A percentile compares a stretch with the other conserved stretches of the same genome.
These are phyloP conservation scores for Penicillium bialowiezense DNA, from an alignment of 495 filamentous ascomycete genomes.

Conservation along the genomic window DNA sequence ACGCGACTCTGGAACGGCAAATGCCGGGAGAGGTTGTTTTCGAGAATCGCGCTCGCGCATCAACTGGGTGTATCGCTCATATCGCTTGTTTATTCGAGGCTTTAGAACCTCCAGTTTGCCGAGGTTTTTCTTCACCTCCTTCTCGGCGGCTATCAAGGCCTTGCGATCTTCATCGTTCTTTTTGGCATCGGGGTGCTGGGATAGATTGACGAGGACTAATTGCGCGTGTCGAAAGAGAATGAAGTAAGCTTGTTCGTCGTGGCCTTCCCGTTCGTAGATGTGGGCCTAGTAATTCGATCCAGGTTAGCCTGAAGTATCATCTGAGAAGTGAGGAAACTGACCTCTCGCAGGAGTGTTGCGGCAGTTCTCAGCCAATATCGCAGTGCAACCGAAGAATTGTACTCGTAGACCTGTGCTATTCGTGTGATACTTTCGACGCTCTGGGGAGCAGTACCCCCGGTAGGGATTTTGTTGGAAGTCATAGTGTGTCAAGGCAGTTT, in stretches of 20 bases:
- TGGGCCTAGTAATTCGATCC: constrained; percentile 48
- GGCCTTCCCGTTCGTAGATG: constrained; percentile 81
- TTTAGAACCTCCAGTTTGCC: constrained; percentile 61
- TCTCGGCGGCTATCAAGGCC: constrained; percentile 46
- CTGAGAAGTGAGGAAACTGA: constrained; percentile 26
- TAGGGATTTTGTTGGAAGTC: constrained; percentile 24
- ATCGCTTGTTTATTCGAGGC: constrained; percentile 64
- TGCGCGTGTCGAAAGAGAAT: constrained; percentile 78
- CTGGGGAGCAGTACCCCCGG: constrained; percentile 48
- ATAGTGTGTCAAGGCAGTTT: constrained; percentile 18
- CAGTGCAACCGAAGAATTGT: constrained; percentile 68
- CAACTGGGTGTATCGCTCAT: constrained; percentile 57
- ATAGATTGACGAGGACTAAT: constrained; percentile 61
- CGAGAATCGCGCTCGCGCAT: constrained; percentile 47
- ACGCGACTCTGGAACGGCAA: constrained; percentile 12
- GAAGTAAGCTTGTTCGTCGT: constrained; percentile 83
- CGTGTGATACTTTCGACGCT: constrained; percentile 69
- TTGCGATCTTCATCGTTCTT: constrained; percentile 47
- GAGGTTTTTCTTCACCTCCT: constrained; percentile 53
- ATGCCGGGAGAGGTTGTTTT: constrained; percentile 19
- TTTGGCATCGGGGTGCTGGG: constrained; percentile 53
- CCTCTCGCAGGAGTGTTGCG: constrained; percentile 75
- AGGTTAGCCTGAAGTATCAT: too few species aligned
- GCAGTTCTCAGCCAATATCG: constrained; percentile 82
- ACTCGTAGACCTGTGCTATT: constrained; percentile 73